Conservation (phyloP, 176 grass and related monocot species). For the Bolboschoenus planiculmis region DNA sequence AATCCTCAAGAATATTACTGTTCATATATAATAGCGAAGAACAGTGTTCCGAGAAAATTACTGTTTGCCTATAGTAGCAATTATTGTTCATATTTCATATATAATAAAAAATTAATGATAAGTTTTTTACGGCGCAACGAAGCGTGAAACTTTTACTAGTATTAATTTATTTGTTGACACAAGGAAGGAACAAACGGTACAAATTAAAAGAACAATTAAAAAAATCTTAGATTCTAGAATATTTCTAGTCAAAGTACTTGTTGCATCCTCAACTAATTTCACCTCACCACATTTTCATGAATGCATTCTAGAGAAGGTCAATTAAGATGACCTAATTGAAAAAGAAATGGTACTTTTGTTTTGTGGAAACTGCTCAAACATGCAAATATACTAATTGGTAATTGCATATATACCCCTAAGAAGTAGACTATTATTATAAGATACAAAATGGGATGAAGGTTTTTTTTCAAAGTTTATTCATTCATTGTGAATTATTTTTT, state of each 20-base stretch:
- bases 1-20: no score
- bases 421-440: no score
- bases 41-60: no score
- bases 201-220: not conserved
- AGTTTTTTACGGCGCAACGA: no score
- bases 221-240: not conserved
- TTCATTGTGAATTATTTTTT: not conserved
- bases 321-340: slow-evolving; percentile 25
- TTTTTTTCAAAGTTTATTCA: no score
- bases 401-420: not conserved
- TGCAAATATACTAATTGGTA: not conserved
- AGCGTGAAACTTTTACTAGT: no score
- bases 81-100: no score
- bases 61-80: no score
- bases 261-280: slow-evolving; percentile 13
- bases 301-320: slow-evolving; percentile 12
- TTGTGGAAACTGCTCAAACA: not conserved
- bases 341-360: not conserved
- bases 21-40: no score
- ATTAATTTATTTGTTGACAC: not conserved
- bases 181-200: not conserved
- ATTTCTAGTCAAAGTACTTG: slow-evolving; percentile 15
- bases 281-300: not conserved
- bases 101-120: no score
- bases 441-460: no score